phyloP scores from a whole-genome alignment of 2,329 filamentous ascomycete genomes.

The Chalaropsis thielavioides region DNA sequence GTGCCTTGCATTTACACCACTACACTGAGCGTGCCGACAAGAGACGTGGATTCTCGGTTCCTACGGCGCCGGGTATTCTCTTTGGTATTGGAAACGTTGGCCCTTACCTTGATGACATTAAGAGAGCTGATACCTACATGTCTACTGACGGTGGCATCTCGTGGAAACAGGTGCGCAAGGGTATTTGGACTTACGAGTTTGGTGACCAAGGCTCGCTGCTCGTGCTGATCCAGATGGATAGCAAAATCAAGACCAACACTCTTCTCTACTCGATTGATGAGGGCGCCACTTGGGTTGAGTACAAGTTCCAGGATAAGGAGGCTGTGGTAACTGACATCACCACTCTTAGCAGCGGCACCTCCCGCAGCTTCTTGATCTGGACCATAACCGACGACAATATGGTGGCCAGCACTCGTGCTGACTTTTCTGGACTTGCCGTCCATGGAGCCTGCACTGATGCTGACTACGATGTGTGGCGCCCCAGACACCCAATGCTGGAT shows the following conservation, averaged over 20 bases:
- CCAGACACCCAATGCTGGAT: conserved; percentile 63
- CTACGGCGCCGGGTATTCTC: conserved; percentile 78
- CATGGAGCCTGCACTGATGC: conserved; percentile 53
- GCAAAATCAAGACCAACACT: conserved; percentile 53
- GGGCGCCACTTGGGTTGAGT: conserved; percentile 63
- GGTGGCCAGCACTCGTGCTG: conserved; percentile 65
- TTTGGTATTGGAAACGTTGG: conserved; percentile 89
- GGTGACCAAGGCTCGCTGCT: conserved; percentile 91
- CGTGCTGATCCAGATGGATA: conserved; percentile 60
- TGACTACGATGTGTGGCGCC: conserved; percentile 71
- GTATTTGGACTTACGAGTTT: conserved; percentile 82
- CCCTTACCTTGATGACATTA: conserved; percentile 44
- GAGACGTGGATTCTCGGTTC: conserved; percentile 73
- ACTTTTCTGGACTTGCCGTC: conserved; percentile 71
- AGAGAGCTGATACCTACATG: conserved; percentile 78
- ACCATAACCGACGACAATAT: conserved; percentile 43
- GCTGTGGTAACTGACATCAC: conserved; percentile 68
- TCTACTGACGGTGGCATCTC: conserved; percentile 78
- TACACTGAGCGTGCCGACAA: conserved; percentile 83
- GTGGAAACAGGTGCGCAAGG: conserved; percentile 78
- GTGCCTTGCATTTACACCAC: conserved; percentile 82
- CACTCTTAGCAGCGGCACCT: conserved; percentile 76
- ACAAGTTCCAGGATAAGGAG: conserved; percentile 56
- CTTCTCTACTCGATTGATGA: conserved; percentile 70
- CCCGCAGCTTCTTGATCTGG: conserved; percentile 87